These are phyloP conservation scores for Prunus persica DNA, from an alignment of 306 rosid species.

Conservation along the genomic window DNA sequence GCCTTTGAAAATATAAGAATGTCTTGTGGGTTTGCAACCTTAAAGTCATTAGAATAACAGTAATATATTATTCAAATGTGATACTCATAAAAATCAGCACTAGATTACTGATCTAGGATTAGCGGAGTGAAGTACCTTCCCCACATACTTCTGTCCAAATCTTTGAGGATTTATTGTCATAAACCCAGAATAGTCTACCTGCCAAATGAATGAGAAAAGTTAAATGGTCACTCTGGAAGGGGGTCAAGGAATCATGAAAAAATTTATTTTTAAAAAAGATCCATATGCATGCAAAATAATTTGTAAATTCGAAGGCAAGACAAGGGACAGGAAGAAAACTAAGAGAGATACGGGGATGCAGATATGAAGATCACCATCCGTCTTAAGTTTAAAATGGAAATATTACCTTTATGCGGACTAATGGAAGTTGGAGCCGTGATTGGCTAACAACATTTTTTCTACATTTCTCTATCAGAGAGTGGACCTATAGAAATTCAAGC, in stretches of 20 bases:
- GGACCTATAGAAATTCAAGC: conserved; percentile 52
- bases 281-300: background rate
- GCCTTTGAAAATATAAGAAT: conserved; percentile 97
- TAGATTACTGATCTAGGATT: conserved; percentile 28
- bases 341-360: background rate
- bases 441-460: conserved; percentile 50
- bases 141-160: conserved; percentile 99
- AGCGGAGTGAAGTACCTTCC: conserved; percentile 63
- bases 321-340: background rate
- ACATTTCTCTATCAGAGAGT: conserved; percentile 62
- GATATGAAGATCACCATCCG: background rate
- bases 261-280: no score
- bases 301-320: background rate
- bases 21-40: conserved; percentile 99
- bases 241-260: background rate
- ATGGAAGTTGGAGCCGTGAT: conserved; percentile 81
- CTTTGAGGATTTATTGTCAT: conserved; percentile 98
- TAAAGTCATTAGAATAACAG: conserved; percentile 21
- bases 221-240: background rate
- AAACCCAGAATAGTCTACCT: conserved; percentile 99
- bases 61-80: conserved; percentile 26
- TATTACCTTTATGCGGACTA: conserved; percentile 86
- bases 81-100: conserved; percentile 22
- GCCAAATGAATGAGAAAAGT: conserved; percentile 30
- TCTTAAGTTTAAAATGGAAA: background rate